Percentiles rank a stretch among this genome's conserved stretches.
These are phyloP conservation scores for Boletus fagicola DNA, from an alignment of 768 basidiomycete species.

Conservation along the genomic window DNA sequence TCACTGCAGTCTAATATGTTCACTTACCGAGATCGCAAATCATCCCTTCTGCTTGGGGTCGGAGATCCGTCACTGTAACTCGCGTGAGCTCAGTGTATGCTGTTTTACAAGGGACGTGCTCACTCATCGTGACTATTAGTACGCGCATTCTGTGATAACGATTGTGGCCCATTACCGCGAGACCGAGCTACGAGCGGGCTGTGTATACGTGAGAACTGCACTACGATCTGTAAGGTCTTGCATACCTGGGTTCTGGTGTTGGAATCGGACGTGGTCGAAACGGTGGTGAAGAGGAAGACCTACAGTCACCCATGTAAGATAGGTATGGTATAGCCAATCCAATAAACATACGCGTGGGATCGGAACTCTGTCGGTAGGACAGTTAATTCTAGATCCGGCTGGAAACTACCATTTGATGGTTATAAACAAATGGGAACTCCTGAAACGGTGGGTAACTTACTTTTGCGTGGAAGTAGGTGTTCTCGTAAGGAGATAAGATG, in stretches of 20 bases:
- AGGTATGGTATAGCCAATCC: neutral
- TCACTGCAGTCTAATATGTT: neutral
- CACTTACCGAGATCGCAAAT: slow-evolving; percentile 17
- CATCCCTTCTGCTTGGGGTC: slow-evolving; percentile 2
- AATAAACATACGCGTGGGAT: slow-evolving; percentile 20
- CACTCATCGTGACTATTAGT: slow-evolving; percentile 10
- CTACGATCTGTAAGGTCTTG: neutral
- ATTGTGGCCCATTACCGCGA: slow-evolving; percentile 21
- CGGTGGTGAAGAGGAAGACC: slow-evolving; percentile 19
- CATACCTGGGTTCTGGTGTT: slow-evolving; percentile 35
- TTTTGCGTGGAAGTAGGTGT: slow-evolving; percentile 12
- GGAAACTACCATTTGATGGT: slow-evolving; percentile 3
- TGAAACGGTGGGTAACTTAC: slow-evolving; percentile 15
- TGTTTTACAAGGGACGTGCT: neutral
- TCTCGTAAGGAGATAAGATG: slow-evolving; percentile 30
- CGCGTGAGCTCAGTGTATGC: slow-evolving; percentile 1
- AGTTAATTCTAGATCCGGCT: slow-evolving; percentile 7
- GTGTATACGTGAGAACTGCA: slow-evolving; percentile 9
- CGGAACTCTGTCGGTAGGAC: slow-evolving; percentile 27
- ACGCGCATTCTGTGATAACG: slow-evolving; percentile 2
- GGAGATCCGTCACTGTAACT: slow-evolving; percentile 2
- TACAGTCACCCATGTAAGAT: slow-evolving; percentile 6
- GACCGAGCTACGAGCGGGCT: slow-evolving; percentile 25
- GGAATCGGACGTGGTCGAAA: slow-evolving; percentile 26
- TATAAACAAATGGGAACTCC: neutral